Evolutionary conservation across 176 grass and related monocot species (phyloP), one percentile per base, ranked within the genome.

Genomic region (Pontederia crassipes): DNA sequence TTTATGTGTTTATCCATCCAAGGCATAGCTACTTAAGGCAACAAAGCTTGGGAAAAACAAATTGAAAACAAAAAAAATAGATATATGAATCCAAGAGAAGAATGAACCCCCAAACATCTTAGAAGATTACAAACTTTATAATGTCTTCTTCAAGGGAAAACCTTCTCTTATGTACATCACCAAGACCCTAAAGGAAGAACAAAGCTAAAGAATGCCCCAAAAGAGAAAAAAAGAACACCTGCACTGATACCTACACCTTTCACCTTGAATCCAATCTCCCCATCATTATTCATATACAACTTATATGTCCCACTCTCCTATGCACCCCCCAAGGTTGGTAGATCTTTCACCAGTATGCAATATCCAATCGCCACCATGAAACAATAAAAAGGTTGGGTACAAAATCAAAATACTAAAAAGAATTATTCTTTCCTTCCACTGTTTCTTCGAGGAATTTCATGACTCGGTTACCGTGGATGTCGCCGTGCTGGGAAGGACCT

Each of bases 401-500:
- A 50, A 27, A 26, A 66, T 11, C 26, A 66, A 65, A 46, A 66
- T 24, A 9, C 16, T 8, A 29, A 52, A 50, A 14, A 45, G 17
- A 49, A 65, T 40, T 3, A 54, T 24, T 10, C 6, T 35, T 49
- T 8, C 2, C n/a, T 12, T 65, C 12, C 4, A 20, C 20, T 50
- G 9, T 28, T 50, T 20, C 26, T 65, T 11, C 2, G 12, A 7
- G 58, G 15, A 55, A 55, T 45, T 20, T 15, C n/a, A 8, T 9
- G 40, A 35, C 50, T 54, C 45, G 2, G 28, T 17, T 68, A 74
- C 46, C 11, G 46, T n/a, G 8, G 29, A 32, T 58, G 29, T 26
- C 35, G 56, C 46, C 66, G 28, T 12, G 63, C 54, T 11, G 70
- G 54, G n/a, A 80, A 67, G 54, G 77, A 80, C 49, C 64, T 68